Evolutionary conservation across 352 stramenopile species (phyloP).

Genomic region (Phytophthora sp.): DNA sequence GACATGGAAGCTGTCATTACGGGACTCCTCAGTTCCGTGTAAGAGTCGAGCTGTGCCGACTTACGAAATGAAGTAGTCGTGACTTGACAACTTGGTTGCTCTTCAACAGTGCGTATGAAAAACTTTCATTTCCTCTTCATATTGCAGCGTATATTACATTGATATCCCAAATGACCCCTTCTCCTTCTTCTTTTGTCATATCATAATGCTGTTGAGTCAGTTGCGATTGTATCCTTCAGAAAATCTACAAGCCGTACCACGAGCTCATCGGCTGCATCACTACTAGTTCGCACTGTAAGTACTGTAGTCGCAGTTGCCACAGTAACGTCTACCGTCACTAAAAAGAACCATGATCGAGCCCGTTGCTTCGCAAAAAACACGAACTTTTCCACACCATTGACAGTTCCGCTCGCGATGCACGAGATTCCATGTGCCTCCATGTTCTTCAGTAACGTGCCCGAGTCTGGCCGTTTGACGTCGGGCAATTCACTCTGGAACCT

Average conservation of each 20-base stretch:
- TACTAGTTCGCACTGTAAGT: conserved; percentile 57
- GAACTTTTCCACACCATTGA: conserved; percentile 74
- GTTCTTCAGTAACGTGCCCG: conserved; percentile 39
- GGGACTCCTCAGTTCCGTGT: conserved; percentile 39
- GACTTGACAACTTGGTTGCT: conserved; percentile 9
- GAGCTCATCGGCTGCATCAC: conserved; percentile 49
- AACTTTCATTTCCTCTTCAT: conserved; percentile 12
- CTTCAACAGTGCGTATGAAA: conserved; percentile 12
- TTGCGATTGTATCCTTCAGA: conserved; percentile 29
- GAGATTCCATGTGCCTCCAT: conserved; percentile 55
- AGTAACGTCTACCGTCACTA: conserved; percentile 58
- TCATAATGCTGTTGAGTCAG: conserved; percentile 16
- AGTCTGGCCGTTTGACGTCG: conserved; percentile 27
- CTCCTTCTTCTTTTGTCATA: not conserved
- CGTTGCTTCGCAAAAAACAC: conserved; percentile 79
- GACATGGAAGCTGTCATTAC: conserved; percentile 75
- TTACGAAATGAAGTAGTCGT: conserved; percentile 19
- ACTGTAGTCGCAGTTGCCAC: conserved; percentile 41
- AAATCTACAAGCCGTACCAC: conserved; percentile 56
- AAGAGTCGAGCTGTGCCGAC: conserved; percentile 11
- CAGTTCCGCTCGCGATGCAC: conserved; percentile 79
- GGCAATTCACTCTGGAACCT: conserved; percentile 44
- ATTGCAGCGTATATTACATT: conserved; percentile 41
- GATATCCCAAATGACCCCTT: conserved; percentile 16
- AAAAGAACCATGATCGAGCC: conserved; percentile 54